These are phyloP conservation scores for Leishmania tarentolae DNA, from an alignment of 208 protist genomes.

Conservation along the genomic window DNA sequence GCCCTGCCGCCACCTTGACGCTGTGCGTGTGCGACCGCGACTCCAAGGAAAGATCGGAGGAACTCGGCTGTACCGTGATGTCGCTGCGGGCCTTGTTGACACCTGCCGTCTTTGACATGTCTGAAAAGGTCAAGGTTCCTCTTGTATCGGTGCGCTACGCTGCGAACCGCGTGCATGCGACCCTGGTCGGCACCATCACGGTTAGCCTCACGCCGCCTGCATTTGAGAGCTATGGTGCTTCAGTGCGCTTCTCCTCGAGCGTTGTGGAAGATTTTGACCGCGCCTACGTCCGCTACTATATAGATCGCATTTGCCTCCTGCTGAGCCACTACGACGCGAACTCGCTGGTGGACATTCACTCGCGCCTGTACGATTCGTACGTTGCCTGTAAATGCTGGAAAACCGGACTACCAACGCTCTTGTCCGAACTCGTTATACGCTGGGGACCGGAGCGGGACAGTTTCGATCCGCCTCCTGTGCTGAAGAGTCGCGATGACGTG, in stretches of 20 bases:
- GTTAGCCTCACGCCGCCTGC: constrained; percentile 57
- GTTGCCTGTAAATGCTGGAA: constrained; percentile 53
- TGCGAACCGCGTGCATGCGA: constrained; percentile 47
- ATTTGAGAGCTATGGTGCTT: constrained; percentile 59
- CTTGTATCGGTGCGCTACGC: constrained; percentile 58
- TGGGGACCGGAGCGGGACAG: constrained; percentile 64
- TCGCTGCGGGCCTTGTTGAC: constrained; percentile 81
- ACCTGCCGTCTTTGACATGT: constrained; percentile 63
- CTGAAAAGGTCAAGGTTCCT: constrained; percentile 63
- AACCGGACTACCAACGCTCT: constrained; percentile 42
- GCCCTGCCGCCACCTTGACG: constrained; percentile 24
- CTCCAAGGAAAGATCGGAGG: constrained; percentile 30
- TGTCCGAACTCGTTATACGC: constrained; percentile 47
- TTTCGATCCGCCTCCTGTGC: constrained; percentile 27
- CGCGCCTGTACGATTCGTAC: constrained; percentile 61
- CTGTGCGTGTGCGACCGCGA: constrained; percentile 43
- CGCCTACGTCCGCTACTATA: constrained; percentile 73
- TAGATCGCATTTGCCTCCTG: constrained; percentile 52
- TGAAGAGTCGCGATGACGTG: constrained; percentile 3
- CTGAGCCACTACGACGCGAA: constrained; percentile 75
- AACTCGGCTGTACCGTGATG: constrained; percentile 49
- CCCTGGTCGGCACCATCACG: constrained; percentile 60
- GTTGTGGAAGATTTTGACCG: constrained; percentile 49
- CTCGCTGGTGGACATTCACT: constrained; percentile 65
- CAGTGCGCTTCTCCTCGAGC: constrained; percentile 39